Evolutionary conservation across 2,329 filamentous ascomycete genomes (phyloP), one percentile per base, ranked within the genome.

Genomic region (Talaromyces sp.): DNA sequence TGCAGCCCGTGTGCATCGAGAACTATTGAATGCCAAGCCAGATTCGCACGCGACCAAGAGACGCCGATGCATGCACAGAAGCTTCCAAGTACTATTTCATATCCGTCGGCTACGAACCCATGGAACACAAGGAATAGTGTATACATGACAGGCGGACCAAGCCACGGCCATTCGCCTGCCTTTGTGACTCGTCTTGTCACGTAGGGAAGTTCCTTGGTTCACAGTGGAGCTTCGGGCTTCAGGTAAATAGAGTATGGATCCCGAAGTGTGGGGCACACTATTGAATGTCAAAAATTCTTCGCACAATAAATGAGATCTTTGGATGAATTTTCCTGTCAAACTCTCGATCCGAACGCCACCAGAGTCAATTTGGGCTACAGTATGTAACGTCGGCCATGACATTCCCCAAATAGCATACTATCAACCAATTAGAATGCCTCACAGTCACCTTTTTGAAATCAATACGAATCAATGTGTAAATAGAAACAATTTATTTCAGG

Each of bases 151-250:
- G 36, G 19, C 10, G 8, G 29, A 3, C 27, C 9, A 16, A 19
- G 43, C 43, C n/a, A n/a, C 11, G 14, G n/a, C 32, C 4, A 19
- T 20, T 20, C 39, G 7, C 20, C 20, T 37, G n/a, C 11, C 20
- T 14, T 5, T 39, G 22, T 40, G 33, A 29, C 45, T 39, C 22
- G 33, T 47, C n/a, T 11, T 4, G 3, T 41, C 17, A 13, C 14
- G n/a, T 14, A 3, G n/a, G 8, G 5, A 41, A 17, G 40, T 3
- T 35, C 17, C 19, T n/a, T 6, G 4, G 17, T 11, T 17, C 37
- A 11, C 7, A 8, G 49, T 52, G 49, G 49, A 47, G 30, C 29
- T 20, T 42, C 36, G 43, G 24, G 49, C 43, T 45, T 52, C 43
- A 47, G 27, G 13, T 47, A 41, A 47, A 47, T 32, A 17, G 42